phyloP scores from a whole-genome alignment of 2,329 filamentous ascomycete genomes.

The Pseudogymnoascus sp. region DNA sequence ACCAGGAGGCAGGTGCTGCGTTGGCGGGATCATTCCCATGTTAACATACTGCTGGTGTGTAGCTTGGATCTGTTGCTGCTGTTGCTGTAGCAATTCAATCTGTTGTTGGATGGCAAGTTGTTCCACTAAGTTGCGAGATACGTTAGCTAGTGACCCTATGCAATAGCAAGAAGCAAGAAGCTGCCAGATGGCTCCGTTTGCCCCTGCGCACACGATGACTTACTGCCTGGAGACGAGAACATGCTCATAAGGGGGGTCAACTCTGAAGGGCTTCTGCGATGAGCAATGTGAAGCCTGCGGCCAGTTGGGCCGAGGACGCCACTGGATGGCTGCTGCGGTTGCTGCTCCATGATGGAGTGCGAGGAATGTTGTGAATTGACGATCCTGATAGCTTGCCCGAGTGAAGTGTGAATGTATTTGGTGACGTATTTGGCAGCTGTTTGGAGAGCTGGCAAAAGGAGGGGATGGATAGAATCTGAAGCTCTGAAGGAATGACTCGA shows the following conservation, averaged over 20 bases:
- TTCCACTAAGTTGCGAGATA: constrained; percentile 58
- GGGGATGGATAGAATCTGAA: constrained; percentile 18
- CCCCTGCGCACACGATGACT: constrained; percentile 31
- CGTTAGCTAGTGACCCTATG: constrained; percentile 13
- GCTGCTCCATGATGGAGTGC: constrained; percentile 50
- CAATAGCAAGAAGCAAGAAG: not conserved
- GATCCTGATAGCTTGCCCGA: constrained; percentile 4
- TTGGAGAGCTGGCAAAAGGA: constrained; percentile 20
- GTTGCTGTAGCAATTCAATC: constrained; percentile 93
- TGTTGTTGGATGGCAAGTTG: constrained; percentile 96
- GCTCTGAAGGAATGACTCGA: constrained; percentile 9
- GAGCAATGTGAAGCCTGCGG: constrained; percentile 91
- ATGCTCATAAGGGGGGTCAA: constrained; percentile 96
- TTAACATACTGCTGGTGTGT: constrained; percentile 97
- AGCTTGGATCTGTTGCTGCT: constrained; percentile 94
- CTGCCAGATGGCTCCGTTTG: not conserved
- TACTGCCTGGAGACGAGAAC: constrained; percentile 55
- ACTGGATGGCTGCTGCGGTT: constrained; percentile 41
- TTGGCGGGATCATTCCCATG: constrained; percentile 86
- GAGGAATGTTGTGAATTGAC: constrained; percentile 4
- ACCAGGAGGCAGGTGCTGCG: constrained; percentile 67
- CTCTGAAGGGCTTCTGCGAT: constrained; percentile 94
- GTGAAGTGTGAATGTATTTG: not conserved
- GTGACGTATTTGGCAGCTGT: constrained; percentile 10
- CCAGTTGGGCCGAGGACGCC: constrained; percentile 67